These are phyloP conservation scores for Acanthamoeba castellanii DNA, from an alignment of 208 protist genomes.

Conservation along the genomic window DNA sequence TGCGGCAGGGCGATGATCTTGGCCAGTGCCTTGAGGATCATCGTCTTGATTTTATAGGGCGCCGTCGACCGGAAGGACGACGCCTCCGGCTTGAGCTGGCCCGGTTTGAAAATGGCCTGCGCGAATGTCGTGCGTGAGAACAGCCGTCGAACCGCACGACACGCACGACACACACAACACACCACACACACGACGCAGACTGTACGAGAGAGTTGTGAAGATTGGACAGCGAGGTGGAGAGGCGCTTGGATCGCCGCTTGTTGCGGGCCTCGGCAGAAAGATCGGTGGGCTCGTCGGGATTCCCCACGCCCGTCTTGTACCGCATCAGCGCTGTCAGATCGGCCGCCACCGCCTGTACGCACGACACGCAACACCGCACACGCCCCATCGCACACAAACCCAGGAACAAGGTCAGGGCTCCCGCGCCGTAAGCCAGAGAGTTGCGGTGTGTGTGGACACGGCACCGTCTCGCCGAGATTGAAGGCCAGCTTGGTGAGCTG, in stretches of 20 bases:
- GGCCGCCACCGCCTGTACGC: conserved; percentile 17
- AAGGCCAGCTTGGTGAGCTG: conserved; percentile 72
- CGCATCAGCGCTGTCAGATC: conserved; percentile 66
- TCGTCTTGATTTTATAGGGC: conserved; percentile 45
- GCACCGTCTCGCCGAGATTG: conserved; percentile 65
- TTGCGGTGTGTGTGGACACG: not conserved
- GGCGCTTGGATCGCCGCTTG: conserved; percentile 63
- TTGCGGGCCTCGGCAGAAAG: conserved; percentile 56
- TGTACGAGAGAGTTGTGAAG: conserved; percentile 70
- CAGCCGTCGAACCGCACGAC: not conserved
- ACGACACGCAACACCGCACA: not conserved
- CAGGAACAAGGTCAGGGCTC: not conserved
- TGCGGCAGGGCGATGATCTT: conserved; percentile 48
- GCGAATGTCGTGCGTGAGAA: not conserved
- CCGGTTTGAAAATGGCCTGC: conserved; percentile 44
- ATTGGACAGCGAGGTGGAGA: conserved; percentile 53
- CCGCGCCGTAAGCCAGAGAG: not conserved
- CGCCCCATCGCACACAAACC: not conserved
- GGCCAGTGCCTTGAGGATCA: conserved; percentile 46
- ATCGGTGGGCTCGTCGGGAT: conserved; percentile 63
- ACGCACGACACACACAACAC: not conserved
- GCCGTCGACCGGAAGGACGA: conserved; percentile 23
- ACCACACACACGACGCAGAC: not conserved
- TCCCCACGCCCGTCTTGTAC: conserved; percentile 67
- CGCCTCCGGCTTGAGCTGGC: conserved; percentile 59